Conservation (phyloP, 352 stramenopile genomes). For the Globisporangium heterothallicum region DNA sequence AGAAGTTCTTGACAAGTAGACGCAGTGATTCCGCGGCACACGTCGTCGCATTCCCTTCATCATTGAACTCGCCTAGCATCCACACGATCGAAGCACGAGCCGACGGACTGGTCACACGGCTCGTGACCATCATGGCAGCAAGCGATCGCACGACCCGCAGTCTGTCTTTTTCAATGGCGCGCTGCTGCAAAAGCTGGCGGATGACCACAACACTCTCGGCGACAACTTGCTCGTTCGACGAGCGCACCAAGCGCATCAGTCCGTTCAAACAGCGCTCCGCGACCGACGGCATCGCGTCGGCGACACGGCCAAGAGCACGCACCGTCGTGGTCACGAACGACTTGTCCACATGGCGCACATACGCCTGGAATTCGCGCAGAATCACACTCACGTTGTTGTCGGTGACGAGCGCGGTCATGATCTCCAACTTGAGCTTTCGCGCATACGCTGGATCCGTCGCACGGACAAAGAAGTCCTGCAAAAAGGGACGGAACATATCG, state of each 20-base stretch:
- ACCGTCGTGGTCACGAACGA: conserved; percentile 94
- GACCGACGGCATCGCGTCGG: conserved; percentile 86
- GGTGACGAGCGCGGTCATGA: conserved; percentile 91
- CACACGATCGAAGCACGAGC: conserved; percentile 90
- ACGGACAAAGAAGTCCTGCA: conserved; percentile 97
- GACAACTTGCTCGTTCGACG: conserved; percentile 87
- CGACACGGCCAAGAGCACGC: conserved; percentile 89
- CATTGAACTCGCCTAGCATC: conserved; percentile 89
- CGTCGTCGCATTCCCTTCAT: conserved; percentile 52
- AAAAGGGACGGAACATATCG: conserved; percentile 94
- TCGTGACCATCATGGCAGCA: conserved; percentile 69
- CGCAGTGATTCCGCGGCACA: conserved; percentile 82
- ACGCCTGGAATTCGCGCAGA: conserved; percentile 94
- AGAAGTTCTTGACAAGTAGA: conserved; percentile 84
- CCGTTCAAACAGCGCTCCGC: conserved; percentile 89
- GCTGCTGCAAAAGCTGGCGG: conserved; percentile 91
- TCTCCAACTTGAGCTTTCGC: conserved; percentile 97
- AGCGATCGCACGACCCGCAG: conserved; percentile 73
- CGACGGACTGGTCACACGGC: conserved; percentile 58
- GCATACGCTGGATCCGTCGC: conserved; percentile 94
- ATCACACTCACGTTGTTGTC: conserved; percentile 91
- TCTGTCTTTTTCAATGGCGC: conserved; percentile 69
- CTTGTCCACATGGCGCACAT: conserved; percentile 94
- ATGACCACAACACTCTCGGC: conserved; percentile 95
- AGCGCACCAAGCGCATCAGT: conserved; percentile 79